Evolutionary conservation across 225 moss, liverwort and hornwort genomes (phyloP).

Genomic region (Asterella californica): DNA sequence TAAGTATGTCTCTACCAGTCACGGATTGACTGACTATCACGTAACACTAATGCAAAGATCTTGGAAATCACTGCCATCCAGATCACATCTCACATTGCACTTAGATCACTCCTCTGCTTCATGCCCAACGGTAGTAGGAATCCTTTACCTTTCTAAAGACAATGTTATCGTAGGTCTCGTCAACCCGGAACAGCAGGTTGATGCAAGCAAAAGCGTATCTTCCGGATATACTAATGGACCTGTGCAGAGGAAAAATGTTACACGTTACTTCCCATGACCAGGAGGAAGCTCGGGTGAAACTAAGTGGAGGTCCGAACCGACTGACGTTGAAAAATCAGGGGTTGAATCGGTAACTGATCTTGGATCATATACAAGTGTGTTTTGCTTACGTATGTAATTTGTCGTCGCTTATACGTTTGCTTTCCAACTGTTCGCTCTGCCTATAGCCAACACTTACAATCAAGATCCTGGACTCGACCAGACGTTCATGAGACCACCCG

Average conservation of each 20-base stretch:
- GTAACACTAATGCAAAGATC: background rate
- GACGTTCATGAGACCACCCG: background rate
- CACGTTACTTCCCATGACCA: background rate
- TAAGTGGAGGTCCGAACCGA: too few species aligned
- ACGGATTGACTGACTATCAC: background rate
- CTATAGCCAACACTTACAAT: background rate
- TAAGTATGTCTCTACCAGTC: background rate
- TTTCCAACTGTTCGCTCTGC: background rate
- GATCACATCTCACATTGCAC: background rate
- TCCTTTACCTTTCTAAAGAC: background rate
- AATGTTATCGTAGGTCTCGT: background rate
- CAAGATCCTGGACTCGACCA: background rate
- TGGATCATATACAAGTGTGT: background rate
- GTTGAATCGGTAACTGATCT: background rate
- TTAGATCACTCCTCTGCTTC: background rate
- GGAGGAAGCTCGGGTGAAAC: too few species aligned
- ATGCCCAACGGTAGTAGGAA: background rate
- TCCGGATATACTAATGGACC: background rate
- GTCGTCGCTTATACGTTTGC: background rate
- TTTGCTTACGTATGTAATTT: background rate
- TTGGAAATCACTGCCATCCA: background rate
- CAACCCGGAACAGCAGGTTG: background rate
- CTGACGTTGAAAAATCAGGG: background rate
- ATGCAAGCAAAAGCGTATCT: background rate
- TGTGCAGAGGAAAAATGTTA: background rate